Conservation (phyloP, 106 monocot genomes). For the Alisma plantagoaquatica region DNA sequence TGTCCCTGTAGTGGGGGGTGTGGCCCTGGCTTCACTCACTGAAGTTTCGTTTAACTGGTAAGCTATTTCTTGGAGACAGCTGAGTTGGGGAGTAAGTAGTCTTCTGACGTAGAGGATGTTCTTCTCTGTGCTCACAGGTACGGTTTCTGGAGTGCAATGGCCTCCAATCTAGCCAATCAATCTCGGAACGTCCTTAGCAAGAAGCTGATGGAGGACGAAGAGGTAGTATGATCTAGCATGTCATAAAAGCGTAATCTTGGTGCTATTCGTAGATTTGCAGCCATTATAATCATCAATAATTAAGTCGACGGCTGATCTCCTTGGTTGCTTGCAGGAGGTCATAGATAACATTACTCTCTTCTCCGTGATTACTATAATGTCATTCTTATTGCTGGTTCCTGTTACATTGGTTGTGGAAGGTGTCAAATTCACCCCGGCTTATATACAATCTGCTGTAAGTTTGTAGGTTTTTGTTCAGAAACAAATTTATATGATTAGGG, state of each 20-base stretch:
- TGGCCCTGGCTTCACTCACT: slow-evolving; percentile 63
- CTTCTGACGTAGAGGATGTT: no score
- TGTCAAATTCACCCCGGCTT: slow-evolving; percentile 65
- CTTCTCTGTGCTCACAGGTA: slow-evolving; percentile 32
- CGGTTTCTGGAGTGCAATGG: slow-evolving; percentile 99
- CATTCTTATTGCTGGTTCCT: slow-evolving; percentile 54
- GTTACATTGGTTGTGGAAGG: slow-evolving; percentile 59
- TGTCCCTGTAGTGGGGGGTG: slow-evolving; percentile 64
- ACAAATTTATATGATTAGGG: background rate
- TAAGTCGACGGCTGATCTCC: no score
- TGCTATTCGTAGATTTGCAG: no score
- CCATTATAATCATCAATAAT: no score
- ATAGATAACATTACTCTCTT: slow-evolving; percentile 94
- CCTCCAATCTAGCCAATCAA: slow-evolving; percentile 82
- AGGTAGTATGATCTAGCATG: no score
- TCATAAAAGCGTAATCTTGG: no score
- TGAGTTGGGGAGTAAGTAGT: no score
- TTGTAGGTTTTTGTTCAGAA: background rate
- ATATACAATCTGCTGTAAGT: slow-evolving; percentile 69
- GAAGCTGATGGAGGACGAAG: slow-evolving; percentile 77
- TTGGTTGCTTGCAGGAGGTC: slow-evolving; percentile 60
- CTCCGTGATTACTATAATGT: slow-evolving; percentile 88
- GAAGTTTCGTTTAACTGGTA: slow-evolving; percentile 81
- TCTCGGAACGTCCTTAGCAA: slow-evolving; percentile 98
- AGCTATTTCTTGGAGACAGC: background rate